phyloP scores from a whole-genome alignment of 139 green algal species.

The Micractinium conductrix region DNA sequence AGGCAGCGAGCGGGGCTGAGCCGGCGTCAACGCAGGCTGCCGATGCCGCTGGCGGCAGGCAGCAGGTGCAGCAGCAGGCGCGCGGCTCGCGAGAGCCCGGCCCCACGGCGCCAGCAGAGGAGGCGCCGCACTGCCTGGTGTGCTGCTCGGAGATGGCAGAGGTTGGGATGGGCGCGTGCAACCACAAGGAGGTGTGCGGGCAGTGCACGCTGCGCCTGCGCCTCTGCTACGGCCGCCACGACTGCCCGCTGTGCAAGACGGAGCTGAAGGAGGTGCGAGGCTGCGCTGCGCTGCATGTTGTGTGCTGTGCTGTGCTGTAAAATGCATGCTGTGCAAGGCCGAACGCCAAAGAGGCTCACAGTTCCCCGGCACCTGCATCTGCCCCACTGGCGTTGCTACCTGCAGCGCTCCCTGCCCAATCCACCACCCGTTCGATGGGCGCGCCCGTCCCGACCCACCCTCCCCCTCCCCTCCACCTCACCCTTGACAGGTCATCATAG shows the following conservation, averaged over 20 bases:
- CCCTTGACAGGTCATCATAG: slow-evolving; percentile 58
- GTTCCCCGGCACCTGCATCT: too few species aligned
- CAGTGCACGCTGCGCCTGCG: slow-evolving; percentile 71
- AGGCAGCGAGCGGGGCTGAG: neutral
- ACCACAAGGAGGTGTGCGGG: slow-evolving; percentile 58
- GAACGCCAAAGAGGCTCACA: too few species aligned
- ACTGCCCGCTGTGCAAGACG: slow-evolving; percentile 79
- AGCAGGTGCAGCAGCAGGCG: neutral
- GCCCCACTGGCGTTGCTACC: too few species aligned
- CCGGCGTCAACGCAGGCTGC: neutral
- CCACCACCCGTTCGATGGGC: neutral
- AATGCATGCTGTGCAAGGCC: too few species aligned
- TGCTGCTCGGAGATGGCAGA: slow-evolving; percentile 45
- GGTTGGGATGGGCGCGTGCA: slow-evolving; percentile 56
- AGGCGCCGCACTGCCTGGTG: slow-evolving; percentile 51
- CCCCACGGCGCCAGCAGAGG: neutral
- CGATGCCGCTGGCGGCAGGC: neutral
- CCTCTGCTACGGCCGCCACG: slow-evolving; percentile 66
- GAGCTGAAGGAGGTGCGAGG: slow-evolving; percentile 46
- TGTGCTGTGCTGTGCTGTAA: too few species aligned
- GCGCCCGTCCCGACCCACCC: neutral
- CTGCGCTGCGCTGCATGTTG: neutral
- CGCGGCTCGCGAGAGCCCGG: neutral
- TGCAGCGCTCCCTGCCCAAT: too few species aligned
- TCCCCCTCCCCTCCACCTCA: neutral